Conservation (phyloP, 257 asterid species). For the Cynanchum wilfordii region DNA sequence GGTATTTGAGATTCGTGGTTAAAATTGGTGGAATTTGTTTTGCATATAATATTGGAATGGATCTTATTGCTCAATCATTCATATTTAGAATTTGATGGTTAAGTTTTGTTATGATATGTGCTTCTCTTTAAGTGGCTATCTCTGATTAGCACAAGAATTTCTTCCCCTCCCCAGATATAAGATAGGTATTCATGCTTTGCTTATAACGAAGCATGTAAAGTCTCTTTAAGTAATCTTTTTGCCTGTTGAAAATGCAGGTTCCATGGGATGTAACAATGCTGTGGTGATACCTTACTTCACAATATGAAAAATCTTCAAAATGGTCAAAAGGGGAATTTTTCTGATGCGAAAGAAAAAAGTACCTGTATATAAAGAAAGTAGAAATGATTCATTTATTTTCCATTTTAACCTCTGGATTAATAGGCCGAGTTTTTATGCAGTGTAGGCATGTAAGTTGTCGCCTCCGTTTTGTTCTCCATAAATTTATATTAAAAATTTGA, state of each 20-base stretch:
- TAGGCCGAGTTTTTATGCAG: neutral
- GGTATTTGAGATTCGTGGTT: neutral
- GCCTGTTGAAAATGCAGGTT: slow-evolving; percentile 9
- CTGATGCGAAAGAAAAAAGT: slow-evolving; percentile 5
- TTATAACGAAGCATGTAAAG: no score
- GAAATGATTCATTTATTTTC: slow-evolving; percentile 20
- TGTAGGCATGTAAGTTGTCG: neutral
- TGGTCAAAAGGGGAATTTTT: slow-evolving; percentile 2
- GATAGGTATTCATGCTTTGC: no score
- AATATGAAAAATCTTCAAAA: neutral
- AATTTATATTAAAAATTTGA: neutral
- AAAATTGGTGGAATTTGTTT: neutral
- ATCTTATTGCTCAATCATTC: neutral
- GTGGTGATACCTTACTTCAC: neutral
- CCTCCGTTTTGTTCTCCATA: neutral
- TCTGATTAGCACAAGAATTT: neutral
- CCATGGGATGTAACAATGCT: neutral
- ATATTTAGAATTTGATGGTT: neutral
- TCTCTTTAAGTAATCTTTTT: neutral
- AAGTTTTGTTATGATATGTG: neutral
- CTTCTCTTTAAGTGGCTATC: neutral
- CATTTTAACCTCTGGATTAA: slow-evolving; percentile 4
- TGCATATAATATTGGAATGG: neutral
- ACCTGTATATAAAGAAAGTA: slow-evolving; percentile 23
- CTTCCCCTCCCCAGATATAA: no score